phyloP scores from a whole-genome alignment of 2,329 filamentous ascomycete species.

The Aureobasidium vineae region DNA sequence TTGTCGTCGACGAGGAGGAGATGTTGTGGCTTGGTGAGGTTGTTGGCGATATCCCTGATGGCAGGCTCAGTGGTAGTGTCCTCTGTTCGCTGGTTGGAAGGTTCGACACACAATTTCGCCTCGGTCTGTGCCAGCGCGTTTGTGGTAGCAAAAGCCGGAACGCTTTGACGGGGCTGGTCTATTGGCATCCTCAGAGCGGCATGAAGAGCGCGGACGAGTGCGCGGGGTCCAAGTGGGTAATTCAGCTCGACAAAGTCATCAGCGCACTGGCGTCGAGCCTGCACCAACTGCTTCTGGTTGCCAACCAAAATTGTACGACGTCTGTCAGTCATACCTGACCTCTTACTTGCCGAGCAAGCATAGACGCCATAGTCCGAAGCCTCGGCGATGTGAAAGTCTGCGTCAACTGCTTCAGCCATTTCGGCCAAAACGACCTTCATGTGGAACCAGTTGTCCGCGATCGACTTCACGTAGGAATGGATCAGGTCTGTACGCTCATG shows the following conservation, averaged over 20 bases:
- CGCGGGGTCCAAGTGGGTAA: neutral
- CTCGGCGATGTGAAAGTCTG: neutral
- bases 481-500: neutral
- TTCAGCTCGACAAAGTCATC: neutral
- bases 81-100: too few species aligned
- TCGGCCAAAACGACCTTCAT: neutral
- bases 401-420: neutral
- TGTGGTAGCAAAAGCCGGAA: neutral
- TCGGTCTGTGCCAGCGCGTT: neutral
- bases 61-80: too few species aligned
- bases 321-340: neutral
- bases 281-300: neutral
- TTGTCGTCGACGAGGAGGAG: conserved; percentile 24
- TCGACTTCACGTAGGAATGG: neutral
- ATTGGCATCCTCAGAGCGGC: neutral
- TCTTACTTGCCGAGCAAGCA: neutral
- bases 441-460: neutral
- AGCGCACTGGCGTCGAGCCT: neutral
- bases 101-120: too few species aligned
- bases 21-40: too few species aligned
- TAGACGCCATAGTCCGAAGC: neutral
- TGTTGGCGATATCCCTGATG: too few species aligned
- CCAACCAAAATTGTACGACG: neutral
- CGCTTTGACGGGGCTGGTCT: neutral
- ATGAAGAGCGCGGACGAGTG: neutral